Evolutionary conservation across 495 filamentous ascomycete genomes (phyloP).

Genomic region (Penicillium subrubescens): DNA sequence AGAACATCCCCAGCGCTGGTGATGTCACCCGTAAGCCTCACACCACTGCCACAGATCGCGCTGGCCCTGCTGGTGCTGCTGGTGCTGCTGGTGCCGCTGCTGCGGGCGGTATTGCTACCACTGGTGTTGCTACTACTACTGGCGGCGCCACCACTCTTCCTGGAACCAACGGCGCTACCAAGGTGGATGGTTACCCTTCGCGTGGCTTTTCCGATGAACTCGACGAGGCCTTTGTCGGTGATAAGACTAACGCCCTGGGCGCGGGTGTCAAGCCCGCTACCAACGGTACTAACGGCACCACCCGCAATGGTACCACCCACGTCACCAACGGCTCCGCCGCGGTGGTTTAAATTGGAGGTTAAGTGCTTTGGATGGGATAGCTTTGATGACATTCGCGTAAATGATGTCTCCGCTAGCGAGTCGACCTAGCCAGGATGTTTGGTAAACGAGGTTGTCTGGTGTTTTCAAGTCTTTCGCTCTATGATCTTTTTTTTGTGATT

Average conservation of each 20-base stretch:
- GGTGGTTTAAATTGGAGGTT: constrained; percentile 12
- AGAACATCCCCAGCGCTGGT: constrained; percentile 65
- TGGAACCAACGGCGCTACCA: constrained; percentile 17
- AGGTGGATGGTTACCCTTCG: constrained; percentile 30
- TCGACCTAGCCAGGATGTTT: neutral
- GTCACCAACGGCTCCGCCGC: constrained; percentile 28
- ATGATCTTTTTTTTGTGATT: constrained; percentile 11
- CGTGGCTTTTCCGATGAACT: constrained; percentile 57
- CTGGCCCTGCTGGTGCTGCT: constrained; percentile 11
- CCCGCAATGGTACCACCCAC: constrained; percentile 13
- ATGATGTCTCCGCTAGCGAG: neutral
- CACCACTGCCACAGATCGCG: constrained; percentile 28
- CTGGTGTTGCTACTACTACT: constrained; percentile 15
- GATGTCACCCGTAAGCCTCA: constrained; percentile 70
- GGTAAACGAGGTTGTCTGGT: neutral
- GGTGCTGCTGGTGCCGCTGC: constrained; percentile 20
- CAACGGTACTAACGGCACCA: constrained; percentile 13
- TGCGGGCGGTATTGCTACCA: constrained; percentile 13
- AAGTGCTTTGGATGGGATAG: neutral
- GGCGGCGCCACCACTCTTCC: neutral
- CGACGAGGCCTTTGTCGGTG: constrained; percentile 52
- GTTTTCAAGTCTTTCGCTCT: constrained; percentile 5
- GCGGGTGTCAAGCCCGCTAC: constrained; percentile 21
- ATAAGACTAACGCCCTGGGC: constrained; percentile 22
- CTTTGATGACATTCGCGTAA: constrained; percentile 1